Conservation (phyloP, 345 rosid genomes). For the Gossypium thurberi region DNA sequence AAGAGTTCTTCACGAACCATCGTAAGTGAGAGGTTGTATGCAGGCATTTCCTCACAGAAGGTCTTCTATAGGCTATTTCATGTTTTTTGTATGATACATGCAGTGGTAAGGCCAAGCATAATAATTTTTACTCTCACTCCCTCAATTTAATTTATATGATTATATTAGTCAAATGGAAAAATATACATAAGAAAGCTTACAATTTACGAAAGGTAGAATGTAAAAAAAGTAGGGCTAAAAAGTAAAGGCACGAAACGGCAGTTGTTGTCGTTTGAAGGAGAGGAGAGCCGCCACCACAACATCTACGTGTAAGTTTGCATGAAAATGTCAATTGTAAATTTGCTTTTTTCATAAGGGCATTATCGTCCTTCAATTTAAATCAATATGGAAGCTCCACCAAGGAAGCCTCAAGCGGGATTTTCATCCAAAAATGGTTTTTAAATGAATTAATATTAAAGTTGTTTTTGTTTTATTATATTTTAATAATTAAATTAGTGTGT, state of each 20-base stretch:
- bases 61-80: no score
- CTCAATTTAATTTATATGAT: no score
- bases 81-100: no score
- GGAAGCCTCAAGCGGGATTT: conserved; percentile 22
- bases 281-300: conserved; percentile 19
- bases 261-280: background rate
- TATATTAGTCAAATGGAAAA: no score
- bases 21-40: no score
- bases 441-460: background rate
- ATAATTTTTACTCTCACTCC: no score
- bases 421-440: background rate
- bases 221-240: background rate
- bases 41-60: no score
- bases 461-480: background rate
- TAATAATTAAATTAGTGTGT: background rate
- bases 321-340: conserved; percentile 31
- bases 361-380: conserved; percentile 13
- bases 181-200: no score
- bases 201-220: background rate
- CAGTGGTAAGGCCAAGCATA: no score
- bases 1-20: no score
- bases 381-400: conserved; percentile 12
- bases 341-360: conserved; percentile 5
- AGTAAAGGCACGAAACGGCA: background rate
- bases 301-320: conserved; percentile 49